These are phyloP conservation scores for Diphasiastrum complanatum DNA, from an alignment of 83 land plant species.

Conservation along the genomic window DNA sequence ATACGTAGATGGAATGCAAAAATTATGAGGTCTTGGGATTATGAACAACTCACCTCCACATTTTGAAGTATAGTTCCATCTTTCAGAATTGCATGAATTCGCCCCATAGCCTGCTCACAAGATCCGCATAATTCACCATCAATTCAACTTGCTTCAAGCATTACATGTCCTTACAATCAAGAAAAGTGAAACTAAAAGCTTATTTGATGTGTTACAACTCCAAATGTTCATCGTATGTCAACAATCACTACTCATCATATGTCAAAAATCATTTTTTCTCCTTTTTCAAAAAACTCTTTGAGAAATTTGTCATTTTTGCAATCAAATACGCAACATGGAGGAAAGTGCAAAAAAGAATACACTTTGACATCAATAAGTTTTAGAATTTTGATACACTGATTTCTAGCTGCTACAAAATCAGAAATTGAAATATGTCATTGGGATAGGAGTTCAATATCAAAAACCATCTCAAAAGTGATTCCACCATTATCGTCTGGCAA, in stretches of 20 bases:
- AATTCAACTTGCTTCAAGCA: background rate
- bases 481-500: conserved; percentile 71
- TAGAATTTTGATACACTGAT: background rate
- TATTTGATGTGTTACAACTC: too few relatives aligned
- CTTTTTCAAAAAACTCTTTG: background rate
- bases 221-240: too few relatives aligned
- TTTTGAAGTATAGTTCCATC: conserved; percentile 36
- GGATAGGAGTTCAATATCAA: background rate
- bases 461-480: conserved; percentile 72
- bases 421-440: background rate
- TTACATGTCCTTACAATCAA: background rate
- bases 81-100: conserved; percentile 32
- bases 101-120: conserved; percentile 40
- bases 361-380: background rate
- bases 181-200: too few relatives aligned
- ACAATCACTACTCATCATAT: too few relatives aligned
- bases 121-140: background rate
- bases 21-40: too few relatives aligned
- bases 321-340: background rate
- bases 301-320: background rate
- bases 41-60: conserved; percentile 20
- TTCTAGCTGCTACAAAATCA: background rate
- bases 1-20: too few relatives aligned
- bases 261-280: background rate
- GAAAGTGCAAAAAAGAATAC: background rate